Percentiles rank a stretch among this genome's conserved stretches.
phyloP scores from a whole-genome alignment of 495 filamentous ascomycete species.

The Daldinia decipiens region DNA sequence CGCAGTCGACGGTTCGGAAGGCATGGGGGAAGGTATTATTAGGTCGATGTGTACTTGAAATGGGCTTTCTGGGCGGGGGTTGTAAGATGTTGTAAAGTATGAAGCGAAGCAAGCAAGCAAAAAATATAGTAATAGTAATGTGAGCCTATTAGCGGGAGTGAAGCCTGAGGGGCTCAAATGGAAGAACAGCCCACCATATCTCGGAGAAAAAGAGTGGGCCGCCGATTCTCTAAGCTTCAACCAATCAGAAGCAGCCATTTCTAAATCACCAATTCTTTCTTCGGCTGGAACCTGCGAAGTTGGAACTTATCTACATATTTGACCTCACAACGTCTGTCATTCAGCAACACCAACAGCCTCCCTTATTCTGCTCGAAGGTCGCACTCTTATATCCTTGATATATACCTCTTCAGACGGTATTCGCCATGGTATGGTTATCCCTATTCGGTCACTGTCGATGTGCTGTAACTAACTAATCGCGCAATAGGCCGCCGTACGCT shows the following conservation, averaged over 20 bases:
- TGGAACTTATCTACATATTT: slow-evolving; percentile 21
- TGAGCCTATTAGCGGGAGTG: neutral
- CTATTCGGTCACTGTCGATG: neutral
- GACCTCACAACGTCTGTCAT: slow-evolving; percentile 20
- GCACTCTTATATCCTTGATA: neutral
- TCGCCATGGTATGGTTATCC: slow-evolving; percentile 53
- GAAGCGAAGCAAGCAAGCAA: neutral
- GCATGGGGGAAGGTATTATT: slow-evolving; percentile 49
- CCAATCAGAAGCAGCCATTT: slow-evolving; percentile 51
- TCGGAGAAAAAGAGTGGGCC: slow-evolving; percentile 18
- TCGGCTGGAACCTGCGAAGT: slow-evolving; percentile 34
- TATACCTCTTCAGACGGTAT: slow-evolving; percentile 8
- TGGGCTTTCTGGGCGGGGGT: neutral
- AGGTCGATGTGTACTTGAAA: neutral
- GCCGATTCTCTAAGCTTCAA: slow-evolving; percentile 47
- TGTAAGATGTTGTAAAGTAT: neutral
- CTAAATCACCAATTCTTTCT: slow-evolving; percentile 39
- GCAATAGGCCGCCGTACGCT: slow-evolving; percentile 54
- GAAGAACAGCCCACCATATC: slow-evolving; percentile 28
- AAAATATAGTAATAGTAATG: neutral
- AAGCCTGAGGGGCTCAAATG: neutral
- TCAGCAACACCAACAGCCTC: slow-evolving; percentile 11
- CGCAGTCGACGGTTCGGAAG: slow-evolving; percentile 62
- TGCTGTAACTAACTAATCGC: slow-evolving; percentile 46
- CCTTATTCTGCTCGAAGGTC: neutral